Evolutionary conservation across 805 yeast species (phyloP).

Genomic region (Diddensiella santjacobensis): DNA sequence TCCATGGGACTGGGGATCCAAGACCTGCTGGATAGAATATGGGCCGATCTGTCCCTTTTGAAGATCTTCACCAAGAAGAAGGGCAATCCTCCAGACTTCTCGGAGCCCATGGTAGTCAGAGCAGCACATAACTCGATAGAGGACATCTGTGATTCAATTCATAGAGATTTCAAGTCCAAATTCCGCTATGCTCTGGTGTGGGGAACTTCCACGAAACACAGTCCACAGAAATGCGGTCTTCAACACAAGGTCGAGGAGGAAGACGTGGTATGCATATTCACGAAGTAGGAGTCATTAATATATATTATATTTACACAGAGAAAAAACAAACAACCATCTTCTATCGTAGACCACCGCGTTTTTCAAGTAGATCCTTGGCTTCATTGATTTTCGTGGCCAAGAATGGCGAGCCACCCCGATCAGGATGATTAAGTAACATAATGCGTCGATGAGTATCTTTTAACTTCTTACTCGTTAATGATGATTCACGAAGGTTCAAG

Average conservation of each 20-base stretch:
- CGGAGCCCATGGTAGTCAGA: conserved; percentile 89
- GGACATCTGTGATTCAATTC: conserved; percentile 87
- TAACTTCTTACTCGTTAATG: conserved; percentile 40
- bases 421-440: conserved; percentile 86
- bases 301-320: conserved; percentile 1
- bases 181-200: conserved; percentile 94
- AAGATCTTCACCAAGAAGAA: conserved; percentile 82
- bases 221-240: conserved; percentile 95
- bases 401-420: conserved; percentile 80
- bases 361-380: conserved; percentile 77
- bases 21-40: conserved; percentile 87
- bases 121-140: conserved; percentile 67
- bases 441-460: conserved; percentile 68
- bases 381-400: conserved; percentile 81
- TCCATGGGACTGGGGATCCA: conserved; percentile 81
- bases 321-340: not conserved
- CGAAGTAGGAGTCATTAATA: conserved; percentile 48
- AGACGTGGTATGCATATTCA: conserved; percentile 87
- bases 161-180: conserved; percentile 85
- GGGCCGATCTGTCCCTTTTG: conserved; percentile 79
- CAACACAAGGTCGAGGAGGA: conserved; percentile 82
- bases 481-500: conserved; percentile 52
- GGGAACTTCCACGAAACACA: conserved; percentile 94
- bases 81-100: conserved; percentile 75
- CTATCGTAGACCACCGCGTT: conserved; percentile 40